These are phyloP conservation scores for Solanum tarijense DNA, from an alignment of 257 asterid genomes.

Conservation along the genomic window DNA sequence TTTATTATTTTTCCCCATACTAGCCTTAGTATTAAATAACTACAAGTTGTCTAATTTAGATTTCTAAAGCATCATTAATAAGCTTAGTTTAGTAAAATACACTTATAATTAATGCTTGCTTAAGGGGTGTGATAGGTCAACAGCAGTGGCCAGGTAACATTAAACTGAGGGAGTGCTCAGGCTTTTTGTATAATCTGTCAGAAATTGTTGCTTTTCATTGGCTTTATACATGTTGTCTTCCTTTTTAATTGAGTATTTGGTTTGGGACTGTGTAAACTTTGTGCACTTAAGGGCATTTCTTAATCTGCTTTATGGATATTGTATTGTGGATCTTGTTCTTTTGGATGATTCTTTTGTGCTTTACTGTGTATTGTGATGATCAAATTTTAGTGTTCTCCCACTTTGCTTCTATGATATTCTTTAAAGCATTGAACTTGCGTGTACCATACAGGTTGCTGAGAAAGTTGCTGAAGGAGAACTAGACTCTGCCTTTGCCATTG, in stretches of 20 bases:
- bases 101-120: background rate
- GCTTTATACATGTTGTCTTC: background rate
- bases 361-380: background rate
- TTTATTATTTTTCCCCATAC: background rate
- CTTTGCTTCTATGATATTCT: background rate
- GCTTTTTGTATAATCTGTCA: background rate
- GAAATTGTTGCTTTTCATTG: background rate
- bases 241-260: background rate
- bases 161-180: background rate
- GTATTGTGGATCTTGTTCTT: background rate
- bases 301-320: background rate
- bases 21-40: background rate
- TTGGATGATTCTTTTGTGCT: background rate
- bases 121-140: background rate
- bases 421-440: background rate
- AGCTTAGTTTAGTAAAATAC: background rate
- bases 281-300: background rate
- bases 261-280: background rate
- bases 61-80: background rate
- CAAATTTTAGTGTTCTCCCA: background rate
- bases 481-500: slow-evolving; percentile 81
- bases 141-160: background rate
- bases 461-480: slow-evolving; percentile 81
- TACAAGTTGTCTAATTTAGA: background rate
- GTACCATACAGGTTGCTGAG: slow-evolving; percentile 51